These are phyloP conservation scores for Hypoxylon sp. DNA, from an alignment of 2,329 filamentous ascomycete species.

Conservation along the genomic window DNA sequence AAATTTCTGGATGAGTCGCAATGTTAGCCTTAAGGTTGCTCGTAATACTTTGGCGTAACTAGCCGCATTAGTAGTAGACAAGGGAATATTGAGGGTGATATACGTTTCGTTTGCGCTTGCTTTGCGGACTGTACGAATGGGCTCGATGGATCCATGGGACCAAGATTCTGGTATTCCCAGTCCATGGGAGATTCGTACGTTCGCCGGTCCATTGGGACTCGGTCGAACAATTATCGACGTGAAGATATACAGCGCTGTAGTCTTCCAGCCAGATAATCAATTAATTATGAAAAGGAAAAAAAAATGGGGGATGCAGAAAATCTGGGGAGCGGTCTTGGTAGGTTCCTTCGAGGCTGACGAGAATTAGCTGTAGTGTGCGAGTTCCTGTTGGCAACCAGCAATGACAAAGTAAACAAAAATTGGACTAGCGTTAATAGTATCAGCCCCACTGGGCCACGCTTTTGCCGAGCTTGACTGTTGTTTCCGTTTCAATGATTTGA, in stretches of 20 bases:
- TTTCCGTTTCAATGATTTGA: too few relatives aligned
- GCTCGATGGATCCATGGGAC: constrained; percentile 72
- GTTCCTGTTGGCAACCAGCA: constrained; percentile 43
- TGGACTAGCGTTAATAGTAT: constrained; percentile 9
- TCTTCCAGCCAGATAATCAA: constrained; percentile 5
- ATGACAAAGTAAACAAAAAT: constrained; percentile 43
- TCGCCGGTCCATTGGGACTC: constrained; percentile 64
- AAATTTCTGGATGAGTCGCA: constrained; percentile 45
- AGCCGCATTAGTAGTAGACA: background rate
- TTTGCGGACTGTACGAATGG: constrained; percentile 71
- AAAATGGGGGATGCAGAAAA: background rate
- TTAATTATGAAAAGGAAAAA: constrained; percentile 9
- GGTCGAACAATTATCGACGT: constrained; percentile 12
- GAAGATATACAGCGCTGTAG: constrained; percentile 11
- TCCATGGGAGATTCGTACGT: constrained; percentile 76
- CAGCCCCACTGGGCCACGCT: background rate
- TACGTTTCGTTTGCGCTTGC: constrained; percentile 60
- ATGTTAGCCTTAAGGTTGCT: constrained; percentile 9
- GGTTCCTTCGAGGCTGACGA: constrained; percentile 16
- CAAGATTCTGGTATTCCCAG: constrained; percentile 74
- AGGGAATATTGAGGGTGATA: background rate
- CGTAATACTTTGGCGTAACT: constrained; percentile 11
- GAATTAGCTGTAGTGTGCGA: background rate
- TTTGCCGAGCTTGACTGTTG: too few relatives aligned
- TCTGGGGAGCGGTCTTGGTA: background rate